Base-by-base conservation (phyloP, 148 eudicot species). In the Persicaria tinctoria region DNA sequence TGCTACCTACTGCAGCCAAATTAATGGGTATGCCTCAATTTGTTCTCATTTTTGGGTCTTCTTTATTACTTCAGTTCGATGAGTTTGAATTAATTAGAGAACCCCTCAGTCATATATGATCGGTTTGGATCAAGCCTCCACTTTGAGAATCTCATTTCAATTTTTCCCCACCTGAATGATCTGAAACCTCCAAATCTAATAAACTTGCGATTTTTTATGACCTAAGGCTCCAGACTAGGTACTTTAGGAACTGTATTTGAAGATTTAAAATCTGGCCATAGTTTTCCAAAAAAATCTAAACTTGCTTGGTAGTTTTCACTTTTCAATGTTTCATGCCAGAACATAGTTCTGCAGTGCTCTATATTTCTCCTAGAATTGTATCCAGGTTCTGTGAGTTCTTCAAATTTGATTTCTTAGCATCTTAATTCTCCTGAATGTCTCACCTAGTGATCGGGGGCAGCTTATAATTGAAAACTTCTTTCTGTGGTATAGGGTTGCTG, bases 21-120 rank as follows among this genome's bases (percentile, higher is more conserved):
- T 32, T 32, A 93, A 55, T 3, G 70, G 70, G 70, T 66, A 66
- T 66, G 82, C 47, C 70, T 66, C 70, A 41, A 12, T 12, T 50
- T 12, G 88, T 85, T 76, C 89, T 92, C 16, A 77, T 89, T 56
- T 93, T 91, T 73, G 91, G 88, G 86, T 87, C 93, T 66, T 44
- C 8, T 45, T 62, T 27, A 5, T 23, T 32, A 27, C 45, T 63
- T 11, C 14, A 32, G 68, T 63, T 63, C 9, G 27, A 56, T 8
- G 17, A 56, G 20, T 62, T 62, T 44, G 16, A 62, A 27, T 62
- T 2, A 20, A 6, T 18, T 59, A 10, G 23, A 59, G 66, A 59
- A 59, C 66, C 17, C 13, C 6, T 55, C 6, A 7, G 13, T 8
- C 10, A 0, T 23, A 2, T 8, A 59, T 59, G 41, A 7, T 10